Evolutionary conservation across 2,329 filamentous ascomycete genomes (phyloP), one percentile per base, ranked within the genome.

Genomic region (Penicillium sp.): DNA sequence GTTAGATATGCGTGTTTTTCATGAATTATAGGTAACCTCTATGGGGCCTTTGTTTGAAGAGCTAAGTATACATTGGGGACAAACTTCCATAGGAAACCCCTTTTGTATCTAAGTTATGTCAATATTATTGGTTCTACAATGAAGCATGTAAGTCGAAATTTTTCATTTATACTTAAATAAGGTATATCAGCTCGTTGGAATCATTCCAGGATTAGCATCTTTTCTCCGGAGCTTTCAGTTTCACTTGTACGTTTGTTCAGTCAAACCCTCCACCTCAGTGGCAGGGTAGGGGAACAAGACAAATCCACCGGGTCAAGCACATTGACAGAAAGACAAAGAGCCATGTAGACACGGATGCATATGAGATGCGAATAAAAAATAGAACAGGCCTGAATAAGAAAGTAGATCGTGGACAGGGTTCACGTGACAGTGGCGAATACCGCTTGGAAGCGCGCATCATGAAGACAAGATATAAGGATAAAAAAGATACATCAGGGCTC

Each of bases 371-470:
- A 9, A 13, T 10, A 36, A 26, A 36, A 19, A 30, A 47, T 30
- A 47, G 38, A 56, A 47, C 38, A 38, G 26, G 34, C 43, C 41
- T 39, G 23, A 40, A 47, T 18, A 53, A 53, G 14, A 52, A 52
- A 48, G 47, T 53, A 58, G 41, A 59, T 62, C 60, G 59, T 60
- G 46, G 43, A 49, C 40, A 50, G 14, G 19, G 49, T 62, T 61
- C 61, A 64, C 61, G 62, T 62, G 61, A 64, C 56, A 56, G 53
- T 49, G 47, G 61, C 60, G 51, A 63, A 55, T 55, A 67, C 60
- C 62, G 64, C 68, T 68, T 63, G 64, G 63, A 66, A 59, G 60
- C 58, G 66, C 62, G 64, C 60, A 66, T 65, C 61, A 63, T 62
- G 54, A 51, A 47, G 38, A 59, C 34, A 56, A 56, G 29, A 42